A percentile compares a stretch with the other conserved stretches of the same genome.
Evolutionary conservation across 2,329 filamentous ascomycete genomes (phyloP).

Genomic region (Colletotrichum brevisporum): DNA sequence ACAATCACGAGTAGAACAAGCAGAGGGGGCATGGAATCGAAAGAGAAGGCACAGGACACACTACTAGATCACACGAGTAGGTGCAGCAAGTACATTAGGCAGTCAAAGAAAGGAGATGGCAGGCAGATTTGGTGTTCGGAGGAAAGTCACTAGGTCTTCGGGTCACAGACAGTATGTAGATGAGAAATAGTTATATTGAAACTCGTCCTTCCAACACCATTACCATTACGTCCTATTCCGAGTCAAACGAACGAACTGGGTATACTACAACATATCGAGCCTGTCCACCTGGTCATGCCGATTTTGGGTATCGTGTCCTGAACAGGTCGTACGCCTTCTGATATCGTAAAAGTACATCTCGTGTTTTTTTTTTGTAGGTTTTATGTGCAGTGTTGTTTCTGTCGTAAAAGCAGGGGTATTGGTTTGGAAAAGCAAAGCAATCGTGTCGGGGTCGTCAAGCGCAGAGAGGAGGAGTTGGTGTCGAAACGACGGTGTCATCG

Average conservation of each 20-base stretch:
- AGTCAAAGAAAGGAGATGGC: no score
- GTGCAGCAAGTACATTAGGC: no score
- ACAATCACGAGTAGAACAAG: no score
- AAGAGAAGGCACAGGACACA: no score
- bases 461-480: background rate
- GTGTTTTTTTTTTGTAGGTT: slow-evolving; percentile 1
- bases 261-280: slow-evolving; percentile 24
- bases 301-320: slow-evolving; percentile 34
- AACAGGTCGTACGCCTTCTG: slow-evolving; percentile 2
- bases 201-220: slow-evolving; percentile 9
- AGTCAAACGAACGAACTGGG: slow-evolving; percentile 18
- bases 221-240: slow-evolving; percentile 14
- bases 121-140: no score
- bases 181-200: background rate
- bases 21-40: no score
- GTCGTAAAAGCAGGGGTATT: slow-evolving; percentile 35
- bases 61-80: no score
- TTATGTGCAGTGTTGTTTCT: background rate
- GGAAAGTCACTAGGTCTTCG: no score
- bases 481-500: slow-evolving; percentile 16
- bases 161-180: background rate
- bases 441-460: slow-evolving; percentile 30
- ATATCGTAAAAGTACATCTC: slow-evolving; percentile 27
- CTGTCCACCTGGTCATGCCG: slow-evolving; percentile 20
- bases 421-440: slow-evolving; percentile 17